Base-by-base conservation (phyloP, 2,329 filamentous ascomycete species). In the Ascomycota sp. region DNA sequence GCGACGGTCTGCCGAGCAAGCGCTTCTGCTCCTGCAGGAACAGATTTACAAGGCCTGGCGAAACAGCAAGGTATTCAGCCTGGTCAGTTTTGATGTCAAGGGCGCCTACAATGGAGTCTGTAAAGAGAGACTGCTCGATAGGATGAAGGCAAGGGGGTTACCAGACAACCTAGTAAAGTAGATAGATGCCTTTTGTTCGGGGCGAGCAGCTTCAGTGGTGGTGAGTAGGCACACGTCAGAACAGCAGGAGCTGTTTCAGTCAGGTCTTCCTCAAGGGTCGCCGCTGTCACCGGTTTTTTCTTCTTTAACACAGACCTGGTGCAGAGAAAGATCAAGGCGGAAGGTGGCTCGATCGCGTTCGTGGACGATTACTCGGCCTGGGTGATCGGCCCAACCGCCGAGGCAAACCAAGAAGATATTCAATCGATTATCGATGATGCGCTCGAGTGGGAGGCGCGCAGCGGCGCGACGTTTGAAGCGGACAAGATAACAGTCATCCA, bases 401-500 rank as follows among this genome's bases (percentile, higher is more conserved):
- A 35, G 15, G 27, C 15, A 6, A 41, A 45, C 30, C 31, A 30
- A 6, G 29, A 34, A 23, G 33, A 36, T 1, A 43, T 42, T 8
- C 15, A 42, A 28, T 31, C 35, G 1, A 43, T 43, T 13, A 40
- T 44, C 13, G 25, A 40, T 17, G n/a, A 31, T 10, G 37, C 37
- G 7, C 23, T 39, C n/a, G 32, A 38, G 3, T 45, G 31, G 38
- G 39, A 43, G 29, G 35, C 26, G 20, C 28, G 36, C 22, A 46
- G 43, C 26, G 36, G 43, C 10, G 36, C 40, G 17, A 42, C 36
- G 7, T 43, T 47, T 23, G 33, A 41, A 35, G 32, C 32, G 13
- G 38, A 41, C 8, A 45, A 45, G 33, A 45, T 38, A 13, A 33
- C 34, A 9, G 34, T 44, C 21, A 40, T 44, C 7, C 32, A 34